These are phyloP conservation scores for Macrophomina phaseolina DNA, from an alignment of 2,329 filamentous ascomycete species.

Conservation along the genomic window DNA sequence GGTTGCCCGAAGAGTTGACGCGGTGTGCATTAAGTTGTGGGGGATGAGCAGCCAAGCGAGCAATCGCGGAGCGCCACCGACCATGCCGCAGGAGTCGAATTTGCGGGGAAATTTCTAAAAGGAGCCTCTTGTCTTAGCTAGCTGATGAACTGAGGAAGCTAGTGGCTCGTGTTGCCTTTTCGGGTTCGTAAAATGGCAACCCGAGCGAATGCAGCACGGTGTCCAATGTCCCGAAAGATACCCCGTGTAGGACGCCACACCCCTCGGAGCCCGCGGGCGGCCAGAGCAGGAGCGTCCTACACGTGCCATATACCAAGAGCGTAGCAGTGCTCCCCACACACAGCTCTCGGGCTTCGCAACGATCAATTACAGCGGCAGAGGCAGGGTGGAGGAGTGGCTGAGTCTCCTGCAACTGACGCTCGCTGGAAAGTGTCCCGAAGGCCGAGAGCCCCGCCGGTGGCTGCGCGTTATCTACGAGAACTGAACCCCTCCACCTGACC, in stretches of 20 bases:
- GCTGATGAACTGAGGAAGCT: neutral
- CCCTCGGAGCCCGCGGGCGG: neutral
- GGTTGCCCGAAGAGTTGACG: neutral
- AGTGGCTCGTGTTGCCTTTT: neutral
- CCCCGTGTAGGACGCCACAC: neutral
- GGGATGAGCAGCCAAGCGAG: neutral
- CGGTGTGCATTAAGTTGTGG: neutral
- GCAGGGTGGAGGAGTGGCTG: neutral
- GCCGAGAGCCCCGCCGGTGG: neutral
- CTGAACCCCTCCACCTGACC: neutral
- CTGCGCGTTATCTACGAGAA: neutral
- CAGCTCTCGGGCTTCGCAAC: too few species aligned
- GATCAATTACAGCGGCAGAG: too few species aligned
- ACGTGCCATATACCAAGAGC: too few species aligned
- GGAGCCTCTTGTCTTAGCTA: neutral
- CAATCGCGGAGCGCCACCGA: neutral
- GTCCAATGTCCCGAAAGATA: neutral
- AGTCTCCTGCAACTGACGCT: neutral
- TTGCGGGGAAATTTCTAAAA: neutral
- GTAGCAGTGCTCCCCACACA: too few species aligned
- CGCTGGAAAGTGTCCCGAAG: neutral
- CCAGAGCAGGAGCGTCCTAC: neutral
- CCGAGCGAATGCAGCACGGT: neutral
- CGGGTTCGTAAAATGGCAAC: neutral
- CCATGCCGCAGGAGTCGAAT: too few species aligned